Evolutionary conservation across 371 early-diverging fungal genomes (phyloP), one percentile per base, ranked within the genome.

Genomic region (Circinella umbellata): DNA sequence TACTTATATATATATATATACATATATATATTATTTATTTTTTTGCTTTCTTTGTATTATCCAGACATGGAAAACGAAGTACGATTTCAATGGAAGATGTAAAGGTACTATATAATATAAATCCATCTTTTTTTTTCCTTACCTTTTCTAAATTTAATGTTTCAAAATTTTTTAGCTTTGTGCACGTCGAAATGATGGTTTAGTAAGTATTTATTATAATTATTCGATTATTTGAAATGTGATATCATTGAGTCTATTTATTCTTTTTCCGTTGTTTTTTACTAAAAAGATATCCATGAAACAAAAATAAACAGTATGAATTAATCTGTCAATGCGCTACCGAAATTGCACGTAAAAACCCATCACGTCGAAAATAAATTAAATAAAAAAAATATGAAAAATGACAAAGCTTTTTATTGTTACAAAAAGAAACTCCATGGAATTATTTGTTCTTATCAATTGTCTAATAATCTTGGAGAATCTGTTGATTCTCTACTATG

Each of bases 41-140:
- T 27, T 27, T 27, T 27, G n/a, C 27, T 27, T 27, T 2, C 2
- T 1, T 15, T n/a, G n/a, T 60, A 18, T 14, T 61, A n/a, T 27
- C 9, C 57, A 74, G 74, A n/a, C 74, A 74, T 57, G 74, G 60
- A 7, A 70, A 69, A 27, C 74, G 74, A 59, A 59, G 68, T 18
- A 65, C 66, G 14, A 69, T 74, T 20, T 70, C 74, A 39, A 74
- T 74, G 74, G 74, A 74, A 47, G 74, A 74, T 62, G 74, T 74
- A 39, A 74, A 74, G 68, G 74, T 70, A 64, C 27, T 55, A 5
- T 38, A 11, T 11, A 42, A 42, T 9, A 42, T 1, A 42, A 42
- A 42, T 9, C 3, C 42, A 42, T 42, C 42, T 11, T 42, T 11
- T 42, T 11, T 9, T 42, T 42, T 6, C 9, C 6, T 42, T 42